Base-by-base conservation (phyloP, 495 filamentous ascomycete species). In the Cercophora newfieldiana region DNA sequence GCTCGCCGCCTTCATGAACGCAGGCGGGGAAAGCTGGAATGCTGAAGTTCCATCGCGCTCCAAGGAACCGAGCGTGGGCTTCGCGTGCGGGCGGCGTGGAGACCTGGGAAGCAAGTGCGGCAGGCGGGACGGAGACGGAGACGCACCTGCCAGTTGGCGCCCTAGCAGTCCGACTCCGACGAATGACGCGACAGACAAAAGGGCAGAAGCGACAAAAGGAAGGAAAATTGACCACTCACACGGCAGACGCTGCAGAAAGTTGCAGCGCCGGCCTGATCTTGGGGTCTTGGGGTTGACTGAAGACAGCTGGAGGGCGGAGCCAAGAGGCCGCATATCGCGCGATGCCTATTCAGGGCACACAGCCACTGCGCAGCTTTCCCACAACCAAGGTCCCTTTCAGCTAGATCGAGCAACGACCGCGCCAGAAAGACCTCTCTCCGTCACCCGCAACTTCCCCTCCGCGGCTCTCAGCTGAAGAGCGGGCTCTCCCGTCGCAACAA, bases 341-440 rank as follows among this genome's bases (percentile, higher is more conserved):
- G 66, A 68, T 68, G 61, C 66, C 66, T 60, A 64, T 63, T 68
- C 29, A 60, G 50, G 66, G 48, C 61, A 68, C 66, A 63, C 66
- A 68, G 61, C 44, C 64, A 58, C 48, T 62, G 48, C 31, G 49
- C 49, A 37, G 49, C 65, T 56, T 62, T 58, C 47, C 19, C 44
- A 24, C 29, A 25, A 26, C 49, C 58, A 31, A 37, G 30, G 22
- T 48, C 37, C 37, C 30, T 22, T 44, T 63, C 49, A 63, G 61
- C 61, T 63, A 37, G 50, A 62, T 50, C 60, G 61, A 63, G 50
- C 61, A 33, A 63, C 29, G 61, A 54, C 22, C 19, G 61, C 61
- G 60, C 60, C 28, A 62, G 25, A 53, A 19, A 28, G 60, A 25
- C 48, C 44, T 8, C 25, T 8, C 25, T 37, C 31, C 37, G 31